Evolutionary conservation across 306 rosid species (phyloP), one percentile per base, ranked within the genome.

Genomic region (Purshia tridentata): DNA sequence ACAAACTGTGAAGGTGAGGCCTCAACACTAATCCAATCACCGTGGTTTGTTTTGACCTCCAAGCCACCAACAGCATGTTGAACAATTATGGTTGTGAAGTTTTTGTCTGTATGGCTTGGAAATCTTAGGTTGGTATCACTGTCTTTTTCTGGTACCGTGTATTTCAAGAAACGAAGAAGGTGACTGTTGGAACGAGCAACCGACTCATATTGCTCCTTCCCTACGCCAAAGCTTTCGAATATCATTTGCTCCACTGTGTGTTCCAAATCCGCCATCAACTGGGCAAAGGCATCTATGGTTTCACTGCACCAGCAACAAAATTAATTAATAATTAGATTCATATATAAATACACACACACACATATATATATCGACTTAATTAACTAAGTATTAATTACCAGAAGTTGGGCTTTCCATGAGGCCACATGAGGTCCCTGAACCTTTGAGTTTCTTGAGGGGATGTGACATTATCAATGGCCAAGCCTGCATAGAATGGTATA

Each of bases 41-140:
- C 76, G 8, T 72, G 56, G 23, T 72, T 72, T 4, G 67, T 42
- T 16, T 56, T 37, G 14, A 72, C 44, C 67, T 72, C 67, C 55
- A 72, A 58, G 42, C 55, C 76, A 23, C 46, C 55, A 9, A 72
- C 55, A 7, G 58, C 58, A 16, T 22, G 54, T 20, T 49, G 47
- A 35, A 48, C 7, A n/a, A 50, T 20, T 14, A 50, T 35, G 13
- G 72, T 50, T 1, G 59, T 1, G 59, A 68, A 68, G 46, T n/a
- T 35, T 0, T 12, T 68, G 42, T 73, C 77, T 1, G 48, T 73
- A 4, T 50, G 72, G 23, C 42, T 37, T 2, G 46, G 58, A 51
- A 68, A 50, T 47, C 72, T 68, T 15, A 68, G 0, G 11, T 4
- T 29, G 2, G 23, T 51, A 5, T 48, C 9, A 2, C 20, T 4